phyloP scores from a whole-genome alignment of 257 asterid species.

The Leptodermis oblonga region DNA sequence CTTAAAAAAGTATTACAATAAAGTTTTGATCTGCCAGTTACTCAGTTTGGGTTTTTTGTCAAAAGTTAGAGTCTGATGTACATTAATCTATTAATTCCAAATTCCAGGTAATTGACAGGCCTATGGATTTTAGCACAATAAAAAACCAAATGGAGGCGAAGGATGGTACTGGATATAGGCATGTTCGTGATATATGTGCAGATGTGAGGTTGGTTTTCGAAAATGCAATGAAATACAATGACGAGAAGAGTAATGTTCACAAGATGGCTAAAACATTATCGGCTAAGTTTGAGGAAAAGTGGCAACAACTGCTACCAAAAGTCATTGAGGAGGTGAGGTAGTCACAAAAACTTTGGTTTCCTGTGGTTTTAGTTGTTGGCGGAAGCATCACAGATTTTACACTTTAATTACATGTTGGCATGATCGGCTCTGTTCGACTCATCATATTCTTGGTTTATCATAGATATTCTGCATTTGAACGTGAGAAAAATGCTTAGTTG shows the following conservation, averaged over 20 bases:
- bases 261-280: constrained; percentile 64
- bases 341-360: constrained; percentile 1
- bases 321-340: constrained; percentile 99
- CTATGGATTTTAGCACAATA: constrained; percentile 97
- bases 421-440: background rate
- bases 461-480: background rate
- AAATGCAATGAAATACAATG: constrained; percentile 95
- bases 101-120: constrained; percentile 91
- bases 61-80: constrained; percentile 1
- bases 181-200: constrained; percentile 72
- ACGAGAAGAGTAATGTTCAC: constrained; percentile 80
- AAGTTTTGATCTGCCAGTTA: background rate
- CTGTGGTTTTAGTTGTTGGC: background rate
- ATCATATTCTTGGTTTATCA: background rate
- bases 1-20: background rate
- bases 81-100: constrained; percentile 25
- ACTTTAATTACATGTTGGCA: background rate
- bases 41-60: background rate
- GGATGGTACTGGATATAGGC: constrained; percentile 93
- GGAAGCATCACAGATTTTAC: background rate
- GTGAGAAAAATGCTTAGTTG: too few species aligned
- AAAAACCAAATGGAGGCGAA: constrained; percentile 96
- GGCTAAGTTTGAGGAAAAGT: constrained; percentile 88
- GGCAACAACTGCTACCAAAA: constrained; percentile 83
- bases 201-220: constrained; percentile 71